These are phyloP conservation scores for Penicillium herquei DNA, from an alignment of 495 filamentous ascomycete genomes.

Conservation along the genomic window DNA sequence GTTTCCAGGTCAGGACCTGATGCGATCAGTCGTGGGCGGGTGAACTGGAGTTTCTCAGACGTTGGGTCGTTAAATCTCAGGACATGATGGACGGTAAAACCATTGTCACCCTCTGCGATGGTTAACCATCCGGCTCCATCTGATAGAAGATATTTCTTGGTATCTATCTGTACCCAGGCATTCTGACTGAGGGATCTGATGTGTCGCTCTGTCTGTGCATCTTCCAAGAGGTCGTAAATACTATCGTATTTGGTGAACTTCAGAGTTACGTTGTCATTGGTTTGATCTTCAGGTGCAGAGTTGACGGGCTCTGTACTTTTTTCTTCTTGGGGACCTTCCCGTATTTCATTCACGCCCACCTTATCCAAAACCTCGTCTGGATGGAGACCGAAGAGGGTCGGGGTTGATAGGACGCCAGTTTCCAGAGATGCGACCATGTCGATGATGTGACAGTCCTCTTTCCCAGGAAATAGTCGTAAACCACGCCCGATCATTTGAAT, in stretches of 20 bases:
- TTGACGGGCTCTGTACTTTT: not conserved
- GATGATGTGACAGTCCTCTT: slow-evolving; percentile 89
- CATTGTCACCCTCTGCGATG: slow-evolving; percentile 49
- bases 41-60: slow-evolving; percentile 40
- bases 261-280: slow-evolving; percentile 31
- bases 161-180: slow-evolving; percentile 76
- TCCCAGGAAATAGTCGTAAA: slow-evolving; percentile 75
- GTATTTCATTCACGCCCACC: slow-evolving; percentile 56
- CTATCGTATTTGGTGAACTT: slow-evolving; percentile 86
- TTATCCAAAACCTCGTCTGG: slow-evolving; percentile 74
- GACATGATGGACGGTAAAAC: slow-evolving; percentile 35
- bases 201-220: slow-evolving; percentile 71
- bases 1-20: slow-evolving; percentile 57
- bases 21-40: slow-evolving; percentile 64
- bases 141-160: slow-evolving; percentile 64
- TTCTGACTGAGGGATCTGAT: slow-evolving; percentile 71
- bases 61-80: slow-evolving; percentile 27
- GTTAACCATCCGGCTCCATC: slow-evolving; percentile 50
- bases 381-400: slow-evolving; percentile 91
- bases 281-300: not conserved
- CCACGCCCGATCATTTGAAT: slow-evolving; percentile 98
- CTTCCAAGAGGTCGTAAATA: slow-evolving; percentile 82
- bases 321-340: slow-evolving; percentile 27
- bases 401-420: slow-evolving; percentile 81
- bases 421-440: slow-evolving; percentile 88